Percentiles rank a stretch among this genome's conserved stretches.
phyloP scores from a whole-genome alignment of 2,329 filamentous ascomycete genomes.

The Phyllosticta capitalensis region DNA sequence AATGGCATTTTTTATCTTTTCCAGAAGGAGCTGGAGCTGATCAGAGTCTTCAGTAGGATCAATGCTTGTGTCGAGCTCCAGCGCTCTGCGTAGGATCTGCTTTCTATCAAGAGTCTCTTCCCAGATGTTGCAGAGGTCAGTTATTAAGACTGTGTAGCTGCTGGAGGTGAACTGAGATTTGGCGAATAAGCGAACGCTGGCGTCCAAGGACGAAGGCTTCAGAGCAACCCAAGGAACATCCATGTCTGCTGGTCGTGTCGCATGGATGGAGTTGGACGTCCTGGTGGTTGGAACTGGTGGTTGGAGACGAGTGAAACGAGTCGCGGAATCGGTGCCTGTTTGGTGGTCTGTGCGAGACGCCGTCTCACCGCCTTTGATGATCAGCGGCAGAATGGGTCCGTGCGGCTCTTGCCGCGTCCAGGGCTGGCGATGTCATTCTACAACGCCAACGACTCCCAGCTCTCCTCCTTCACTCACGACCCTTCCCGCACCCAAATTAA shows the following conservation, averaged over 20 bases:
- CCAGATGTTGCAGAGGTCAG: slow-evolving; percentile 69
- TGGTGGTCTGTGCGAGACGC: not conserved
- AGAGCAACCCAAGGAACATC: not conserved
- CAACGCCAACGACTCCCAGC: not conserved
- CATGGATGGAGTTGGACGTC: not conserved
- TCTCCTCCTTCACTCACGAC: not conserved
- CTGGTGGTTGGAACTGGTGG: not conserved
- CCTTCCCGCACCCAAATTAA: not conserved
- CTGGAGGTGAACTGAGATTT: slow-evolving; percentile 46
- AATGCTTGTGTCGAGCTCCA: slow-evolving; percentile 57
- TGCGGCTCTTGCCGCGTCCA: slow-evolving; percentile 1
- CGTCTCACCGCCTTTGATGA: not conserved
- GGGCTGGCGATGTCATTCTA: not conserved
- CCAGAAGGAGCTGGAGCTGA: slow-evolving; percentile 58
- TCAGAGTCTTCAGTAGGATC: slow-evolving; percentile 58
- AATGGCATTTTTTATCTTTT: slow-evolving; percentile 48
- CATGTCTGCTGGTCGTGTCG: not conserved
- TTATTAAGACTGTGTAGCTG: slow-evolving; percentile 57
- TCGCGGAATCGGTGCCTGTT: not conserved
- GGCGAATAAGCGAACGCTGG: slow-evolving; percentile 48
- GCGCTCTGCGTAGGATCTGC: slow-evolving; percentile 54
- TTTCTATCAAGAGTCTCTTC: slow-evolving; percentile 52
- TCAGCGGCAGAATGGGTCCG: not conserved
- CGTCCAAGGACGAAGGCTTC: not conserved
- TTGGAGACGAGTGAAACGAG: not conserved